phyloP scores from a whole-genome alignment of 176 grass and related monocot species.

The Cenchrus purpureus region DNA sequence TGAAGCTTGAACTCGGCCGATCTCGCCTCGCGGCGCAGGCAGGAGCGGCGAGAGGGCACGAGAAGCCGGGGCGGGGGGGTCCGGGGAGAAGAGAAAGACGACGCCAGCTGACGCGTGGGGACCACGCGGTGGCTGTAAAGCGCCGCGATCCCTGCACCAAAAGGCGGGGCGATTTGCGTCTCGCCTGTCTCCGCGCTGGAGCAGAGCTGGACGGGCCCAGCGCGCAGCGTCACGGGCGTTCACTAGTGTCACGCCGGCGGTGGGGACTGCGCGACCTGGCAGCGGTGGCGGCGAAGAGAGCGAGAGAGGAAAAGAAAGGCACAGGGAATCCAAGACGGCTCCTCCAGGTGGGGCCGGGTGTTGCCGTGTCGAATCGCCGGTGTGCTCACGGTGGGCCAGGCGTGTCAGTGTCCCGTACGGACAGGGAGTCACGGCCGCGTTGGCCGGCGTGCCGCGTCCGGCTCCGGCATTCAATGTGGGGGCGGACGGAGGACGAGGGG shows the following conservation, averaged over 20 bases:
- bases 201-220: constrained; percentile 32
- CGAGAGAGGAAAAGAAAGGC: neutral
- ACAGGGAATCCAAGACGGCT: constrained; percentile 47
- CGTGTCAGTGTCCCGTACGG: neutral
- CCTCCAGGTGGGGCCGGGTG: neutral
- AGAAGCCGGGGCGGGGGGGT: neutral
- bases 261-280: neutral
- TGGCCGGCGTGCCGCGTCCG: constrained; percentile 43
- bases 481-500: neutral
- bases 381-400: neutral
- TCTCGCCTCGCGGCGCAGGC: neutral
- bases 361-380: neutral
- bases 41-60: neutral
- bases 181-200: constrained; percentile 32
- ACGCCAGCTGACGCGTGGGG: constrained; percentile 15
- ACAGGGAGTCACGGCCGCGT: neutral
- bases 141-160: constrained; percentile 6
- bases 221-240: neutral
- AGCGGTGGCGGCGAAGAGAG: neutral
- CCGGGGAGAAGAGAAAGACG: neutral
- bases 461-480: constrained; percentile 41
- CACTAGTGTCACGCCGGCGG: neutral
- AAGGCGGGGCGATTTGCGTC: constrained; percentile 29
- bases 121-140: neutral
- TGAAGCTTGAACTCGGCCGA: neutral